Base-by-base conservation (phyloP, 108 stramenopile genomes). In the Nitzschia putrida region DNA sequence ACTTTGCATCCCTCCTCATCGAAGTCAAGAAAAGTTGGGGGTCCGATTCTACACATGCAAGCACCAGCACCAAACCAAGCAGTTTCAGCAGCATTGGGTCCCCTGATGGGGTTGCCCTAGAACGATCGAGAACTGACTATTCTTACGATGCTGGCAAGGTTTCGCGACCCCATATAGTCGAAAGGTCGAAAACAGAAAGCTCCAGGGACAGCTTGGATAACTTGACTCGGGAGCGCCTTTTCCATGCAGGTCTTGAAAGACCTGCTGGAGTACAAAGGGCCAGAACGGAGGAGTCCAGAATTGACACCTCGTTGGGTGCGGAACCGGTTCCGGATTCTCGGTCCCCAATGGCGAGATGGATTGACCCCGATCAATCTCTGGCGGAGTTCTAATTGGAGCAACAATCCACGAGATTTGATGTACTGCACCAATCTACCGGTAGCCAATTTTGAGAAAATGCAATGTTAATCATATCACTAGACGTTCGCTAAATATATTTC, bases 1-100 rank as follows among this genome's bases (percentile, higher is more conserved):
- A 87, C 56, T 94, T 91, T 74, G 90, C 93, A 23, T 88, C 87
- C 21, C 64, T 94, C 42, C 71, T 94, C 58, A 69, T 94, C 11
- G 76, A 88, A 41, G 69, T 93, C 1, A 83, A 80, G 26, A 75
- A 59, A 37, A 51, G 22, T 45, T 52, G 47, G 47, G 67, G 67
- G 16, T 34, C 38, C 3, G 24, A 43, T 24, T 37, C 42, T 8
- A 34, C 29, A 4, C 29, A 34, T 4, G 44, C 44, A 3, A 43
- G 44, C 22, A 11, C 23, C 43, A 22, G 23, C 7, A 5, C 5
- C 12, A 37, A 39, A 47, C 24, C 54, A 24, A 43, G 44, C 10
- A 63, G 61, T 38, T 45, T 63, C 23, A 39, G 61, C 61, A 45
- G 44, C 12, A 45, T 14, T 5, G 44, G 40, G 43, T 44, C 43